Evolutionary conservation across 148 eudicot species (phyloP).

Genomic region (Diospyros lotus): DNA sequence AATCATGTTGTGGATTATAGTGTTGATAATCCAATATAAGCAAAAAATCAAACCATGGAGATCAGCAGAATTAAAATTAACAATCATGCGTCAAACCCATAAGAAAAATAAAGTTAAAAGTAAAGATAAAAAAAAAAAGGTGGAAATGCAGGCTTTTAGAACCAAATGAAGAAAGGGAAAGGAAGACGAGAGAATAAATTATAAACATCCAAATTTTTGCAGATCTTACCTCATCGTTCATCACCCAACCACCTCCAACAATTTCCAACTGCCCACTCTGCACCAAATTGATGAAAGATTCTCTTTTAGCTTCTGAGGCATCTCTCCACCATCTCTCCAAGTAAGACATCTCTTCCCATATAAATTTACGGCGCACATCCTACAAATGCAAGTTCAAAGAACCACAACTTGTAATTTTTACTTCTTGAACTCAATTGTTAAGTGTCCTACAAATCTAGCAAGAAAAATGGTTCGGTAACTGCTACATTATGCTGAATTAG

Average conservation of each 20-base stretch:
- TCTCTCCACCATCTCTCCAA: constrained; percentile 99
- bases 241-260: constrained; percentile 99
- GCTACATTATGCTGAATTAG: too few relatives aligned
- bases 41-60: background rate
- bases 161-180: background rate
- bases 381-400: constrained; percentile 21
- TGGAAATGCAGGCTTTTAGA: background rate
- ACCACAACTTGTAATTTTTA: too few relatives aligned
- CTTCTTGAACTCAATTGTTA: too few relatives aligned
- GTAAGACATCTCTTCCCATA: constrained; percentile 99
- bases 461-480: too few relatives aligned
- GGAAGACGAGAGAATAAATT: background rate
- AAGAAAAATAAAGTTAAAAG: background rate
- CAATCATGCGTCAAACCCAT: background rate
- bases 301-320: constrained; percentile 63
- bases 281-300: constrained; percentile 60
- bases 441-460: too few relatives aligned
- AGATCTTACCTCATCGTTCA: constrained; percentile 92
- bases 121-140: background rate
- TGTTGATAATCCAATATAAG: background rate
- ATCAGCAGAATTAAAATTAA: constrained; percentile 2
- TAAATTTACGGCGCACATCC: constrained; percentile 93
- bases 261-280: constrained; percentile 86
- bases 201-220: background rate
- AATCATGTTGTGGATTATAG: too few relatives aligned